Percentiles rank a stretch among this genome's conserved stretches.
These are phyloP conservation scores for Exutisphaerella laricina DNA, from an alignment of 2,329 filamentous ascomycete species.

Conservation along the genomic window DNA sequence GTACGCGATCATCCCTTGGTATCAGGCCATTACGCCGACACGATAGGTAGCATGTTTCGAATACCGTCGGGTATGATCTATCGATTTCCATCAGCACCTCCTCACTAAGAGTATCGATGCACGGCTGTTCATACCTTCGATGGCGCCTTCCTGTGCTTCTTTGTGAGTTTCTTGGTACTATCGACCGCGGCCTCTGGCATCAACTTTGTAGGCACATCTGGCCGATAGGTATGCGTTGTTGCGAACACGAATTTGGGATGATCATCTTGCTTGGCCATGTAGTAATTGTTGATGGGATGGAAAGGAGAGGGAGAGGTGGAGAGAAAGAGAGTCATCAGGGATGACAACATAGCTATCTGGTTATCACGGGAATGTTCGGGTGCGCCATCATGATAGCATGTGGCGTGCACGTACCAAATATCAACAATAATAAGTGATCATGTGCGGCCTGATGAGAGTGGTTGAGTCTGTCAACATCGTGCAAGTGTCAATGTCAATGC, in stretches of 20 bases:
- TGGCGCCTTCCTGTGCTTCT: not conserved
- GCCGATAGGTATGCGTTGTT: constrained; percentile 1
- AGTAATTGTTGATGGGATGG: not conserved
- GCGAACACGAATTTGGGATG: constrained; percentile 1
- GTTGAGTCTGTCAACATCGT: no score
- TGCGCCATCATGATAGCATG: no score
- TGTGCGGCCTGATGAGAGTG: no score
- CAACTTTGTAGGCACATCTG: not conserved
- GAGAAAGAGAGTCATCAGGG: not conserved
- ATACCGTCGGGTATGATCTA: not conserved
- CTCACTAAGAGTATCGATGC: not conserved
- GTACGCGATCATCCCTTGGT: no score
- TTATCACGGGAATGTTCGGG: no score
- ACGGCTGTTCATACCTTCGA: not conserved
- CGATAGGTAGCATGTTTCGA: not conserved
- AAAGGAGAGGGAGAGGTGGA: not conserved
- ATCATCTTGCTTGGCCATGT: constrained; percentile 3
- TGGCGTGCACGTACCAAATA: no score
- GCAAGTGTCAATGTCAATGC: no score
- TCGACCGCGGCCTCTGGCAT: constrained; percentile 1
- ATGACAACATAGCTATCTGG: no score
- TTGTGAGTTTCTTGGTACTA: constrained; percentile 2
- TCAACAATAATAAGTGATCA: no score
- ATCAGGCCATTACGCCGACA: no score
- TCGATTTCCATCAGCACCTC: not conserved